Conservation (phyloP, 2,329 filamentous ascomycete genomes). For the Hymenotorrendiella dingleyae region DNA sequence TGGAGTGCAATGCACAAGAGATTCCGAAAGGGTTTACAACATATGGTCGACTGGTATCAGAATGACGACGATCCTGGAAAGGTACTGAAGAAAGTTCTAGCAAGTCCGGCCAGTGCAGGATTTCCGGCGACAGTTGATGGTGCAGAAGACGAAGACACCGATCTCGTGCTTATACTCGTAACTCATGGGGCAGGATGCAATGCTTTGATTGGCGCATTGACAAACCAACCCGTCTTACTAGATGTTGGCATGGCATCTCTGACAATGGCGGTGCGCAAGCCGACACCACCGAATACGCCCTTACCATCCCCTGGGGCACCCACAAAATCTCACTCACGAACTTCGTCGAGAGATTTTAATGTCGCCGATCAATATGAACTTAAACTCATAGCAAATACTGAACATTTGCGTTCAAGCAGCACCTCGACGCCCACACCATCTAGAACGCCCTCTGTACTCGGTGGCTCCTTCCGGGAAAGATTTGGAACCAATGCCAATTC, state of each 20-base stretch:
- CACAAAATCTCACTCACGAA: conserved; percentile 36
- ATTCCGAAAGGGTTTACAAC: conserved; percentile 73
- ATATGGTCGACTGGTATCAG: conserved; percentile 78
- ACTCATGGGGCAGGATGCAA: conserved; percentile 97
- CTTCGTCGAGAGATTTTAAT: conserved; percentile 33
- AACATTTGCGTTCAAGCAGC: conserved; percentile 54
- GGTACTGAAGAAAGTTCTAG: conserved; percentile 42
- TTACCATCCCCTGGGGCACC: conserved; percentile 15
- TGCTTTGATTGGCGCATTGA: conserved; percentile 85
- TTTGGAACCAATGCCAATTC: conserved; percentile 33
- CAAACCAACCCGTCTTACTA: conserved; percentile 82
- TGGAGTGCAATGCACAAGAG: conserved; percentile 94
- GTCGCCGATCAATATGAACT: conserved; percentile 66
- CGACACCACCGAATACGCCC: conserved; percentile 18
- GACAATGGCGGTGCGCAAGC: conserved; percentile 73
- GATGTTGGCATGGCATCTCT: conserved; percentile 87
- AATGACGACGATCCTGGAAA: conserved; percentile 47
- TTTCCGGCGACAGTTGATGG: conserved; percentile 34
- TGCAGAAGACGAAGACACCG: conserved; percentile 55
- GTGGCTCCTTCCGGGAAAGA: conserved; percentile 24
- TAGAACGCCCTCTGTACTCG: conserved; percentile 29
- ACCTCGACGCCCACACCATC: conserved; percentile 33
- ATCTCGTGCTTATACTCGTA: conserved; percentile 79
- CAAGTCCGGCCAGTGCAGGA: conserved; percentile 33
- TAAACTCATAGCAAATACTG: conserved; percentile 66